A percentile compares a stretch with the other conserved stretches of the same genome.
Evolutionary conservation across 306 rosid species (phyloP).

Genomic region (Corylus americana): DNA sequence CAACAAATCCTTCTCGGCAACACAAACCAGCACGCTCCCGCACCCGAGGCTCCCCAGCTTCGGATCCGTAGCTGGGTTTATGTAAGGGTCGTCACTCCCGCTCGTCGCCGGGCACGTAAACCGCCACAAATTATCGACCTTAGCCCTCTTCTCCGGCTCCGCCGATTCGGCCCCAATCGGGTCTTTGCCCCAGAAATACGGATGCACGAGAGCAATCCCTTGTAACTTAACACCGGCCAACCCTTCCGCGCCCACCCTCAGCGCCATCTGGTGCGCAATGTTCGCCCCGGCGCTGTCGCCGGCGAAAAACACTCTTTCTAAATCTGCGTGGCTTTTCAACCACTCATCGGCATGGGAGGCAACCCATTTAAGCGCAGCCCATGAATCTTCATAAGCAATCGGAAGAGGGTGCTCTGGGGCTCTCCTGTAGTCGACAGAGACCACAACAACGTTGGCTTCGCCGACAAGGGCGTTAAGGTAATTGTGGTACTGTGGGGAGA

Average conservation of each 20-base stretch:
- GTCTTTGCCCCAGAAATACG: slow-evolving; percentile 64
- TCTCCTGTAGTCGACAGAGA: slow-evolving; percentile 64
- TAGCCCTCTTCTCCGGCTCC: background rate
- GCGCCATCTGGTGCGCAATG: slow-evolving; percentile 49
- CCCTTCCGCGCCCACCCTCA: slow-evolving; percentile 48
- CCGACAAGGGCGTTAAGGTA: slow-evolving; percentile 42
- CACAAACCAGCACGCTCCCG: slow-evolving; percentile 53
- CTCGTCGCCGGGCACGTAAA: slow-evolving; percentile 36
- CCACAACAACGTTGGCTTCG: slow-evolving; percentile 40
- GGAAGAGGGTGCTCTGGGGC: slow-evolving; percentile 81
- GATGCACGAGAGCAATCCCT: slow-evolving; percentile 58
- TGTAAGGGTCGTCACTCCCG: slow-evolving; percentile 58
- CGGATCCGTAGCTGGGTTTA: slow-evolving; percentile 67
- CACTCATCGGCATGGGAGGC: slow-evolving; percentile 51
- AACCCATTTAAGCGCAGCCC: slow-evolving; percentile 61
- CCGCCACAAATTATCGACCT: slow-evolving; percentile 45
- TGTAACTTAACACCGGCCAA: slow-evolving; percentile 37
- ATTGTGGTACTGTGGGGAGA: slow-evolving; percentile 51
- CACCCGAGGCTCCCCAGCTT: slow-evolving; percentile 44
- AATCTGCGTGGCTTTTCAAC: slow-evolving; percentile 53
- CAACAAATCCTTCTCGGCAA: slow-evolving; percentile 65
- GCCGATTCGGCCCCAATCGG: slow-evolving; percentile 37
- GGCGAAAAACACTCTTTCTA: slow-evolving; percentile 41
- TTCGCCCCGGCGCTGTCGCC: slow-evolving; percentile 88
- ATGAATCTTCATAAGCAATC: slow-evolving; percentile 54